Evolutionary conservation across 2,329 filamentous ascomycete genomes (phyloP), one percentile per base, ranked within the genome.

Genomic region (Monilinia vaccinii-corymbosi): DNA sequence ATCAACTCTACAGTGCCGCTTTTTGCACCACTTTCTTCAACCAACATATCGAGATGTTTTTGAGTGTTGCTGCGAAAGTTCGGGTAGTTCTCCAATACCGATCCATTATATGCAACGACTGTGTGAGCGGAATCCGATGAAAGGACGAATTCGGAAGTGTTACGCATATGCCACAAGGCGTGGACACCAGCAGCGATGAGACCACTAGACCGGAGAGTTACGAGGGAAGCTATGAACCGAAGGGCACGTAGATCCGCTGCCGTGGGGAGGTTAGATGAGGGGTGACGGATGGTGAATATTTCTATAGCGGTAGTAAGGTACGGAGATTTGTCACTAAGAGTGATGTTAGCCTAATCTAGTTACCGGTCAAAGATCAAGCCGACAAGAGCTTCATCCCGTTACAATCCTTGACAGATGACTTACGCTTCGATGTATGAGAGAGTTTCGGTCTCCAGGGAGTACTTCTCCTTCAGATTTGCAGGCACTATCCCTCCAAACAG

Each of bases 11-110:
- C 81, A 3, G 75, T 72, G 21, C 74, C 74, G 63, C 66, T 32
- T 67, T 69, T 50, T 66, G 77, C 62, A 71, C 75, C 53, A 70
- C 76, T 67, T 68, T 70, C 60, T 64, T 73, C 52, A 67, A 84
- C 78, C 10, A 92, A 75, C 44, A 77, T 75, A 67, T 90, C 77
- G 50, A 92, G 74, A 66, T 84, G 84, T 7, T 70, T 70, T 71
- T 92, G 88, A 68, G 85, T 86, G 46, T 75, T 78, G 36, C 72
- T 73, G 25, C 81, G 76, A 71, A 91, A 93, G 9, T 77, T 76
- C 0, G 89, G 88, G 69, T 92, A 93, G 67, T 86, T 85, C 73
- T 92, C 88, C 56, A 92, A 85, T 53, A 93, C 87, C 32, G 85
- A 88, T 48, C 89, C 89, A 69, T 90, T 91, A 73, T 87, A 92